Evolutionary conservation across 495 filamentous ascomycete genomes (phyloP), one percentile per base, ranked within the genome.

Genomic region (Extremus antarcticus): DNA sequence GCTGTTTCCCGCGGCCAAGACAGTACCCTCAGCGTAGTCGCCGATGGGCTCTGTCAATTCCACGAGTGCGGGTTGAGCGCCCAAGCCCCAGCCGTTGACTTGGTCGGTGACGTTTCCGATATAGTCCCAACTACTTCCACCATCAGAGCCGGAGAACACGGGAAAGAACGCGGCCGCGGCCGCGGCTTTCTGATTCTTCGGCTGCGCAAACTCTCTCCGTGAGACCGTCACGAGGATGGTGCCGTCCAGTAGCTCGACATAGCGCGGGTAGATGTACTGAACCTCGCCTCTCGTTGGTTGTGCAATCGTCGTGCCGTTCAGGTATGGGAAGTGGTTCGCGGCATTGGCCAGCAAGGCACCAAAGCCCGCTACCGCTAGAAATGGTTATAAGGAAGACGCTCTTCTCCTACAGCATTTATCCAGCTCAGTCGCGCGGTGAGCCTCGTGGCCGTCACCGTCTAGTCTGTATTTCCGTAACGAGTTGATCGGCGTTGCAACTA

Each of bases 1-100:
- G 45, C 75, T 78, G 53, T 78, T 85, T 2, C 83, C 84, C 1
- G 82, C 73, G 2, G 79, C 63, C 16, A 88, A 68, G 25, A 88
- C 61, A 0, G 81, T 85, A 2, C 84, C 84, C 0, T 74, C 70
- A 16, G 68, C 55, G 60, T 76, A 85, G 8, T 70, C 67, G 7
- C 78, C 85, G 32, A 88, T 66, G 2, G 63, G 56, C 57, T 76
- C 69, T 0, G 76, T 74, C 2, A 87, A 73, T 57, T 78, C 75
- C 48, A 82, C 81, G 1, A 88, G 71, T 60, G 78, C 78, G 0
- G 85, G 85, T 63, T 88, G 84, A 52, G 84, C 85, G 3, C 79
- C 73, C 55, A 87, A 57, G 10, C 84, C 85, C 63, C 75, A 79
- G 43, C 76, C 75, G 57, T 85, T 84, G 21, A 74, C 79, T 43